Percentiles rank a stretch among this genome's conserved stretches.
phyloP scores from a whole-genome alignment of 495 filamentous ascomycete genomes.

The Xylaria telfairii region DNA sequence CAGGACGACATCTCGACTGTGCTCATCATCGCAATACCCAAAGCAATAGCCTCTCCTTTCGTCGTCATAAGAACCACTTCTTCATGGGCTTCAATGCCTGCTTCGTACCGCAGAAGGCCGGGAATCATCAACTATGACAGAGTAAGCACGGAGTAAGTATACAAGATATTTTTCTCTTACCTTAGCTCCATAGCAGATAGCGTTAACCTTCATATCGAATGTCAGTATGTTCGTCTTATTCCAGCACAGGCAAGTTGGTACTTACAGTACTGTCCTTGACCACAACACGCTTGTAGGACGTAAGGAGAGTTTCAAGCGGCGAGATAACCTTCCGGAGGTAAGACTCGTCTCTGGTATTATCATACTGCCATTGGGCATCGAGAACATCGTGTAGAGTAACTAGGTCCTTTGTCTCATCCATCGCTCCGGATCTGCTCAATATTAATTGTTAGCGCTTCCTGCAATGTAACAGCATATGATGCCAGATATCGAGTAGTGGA shows the following conservation, averaged over 20 bases:
- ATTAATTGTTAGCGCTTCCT: background rate
- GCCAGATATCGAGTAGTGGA: background rate
- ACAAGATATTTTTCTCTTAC: slow-evolving; percentile 52
- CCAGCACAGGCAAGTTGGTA: background rate
- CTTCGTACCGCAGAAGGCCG: slow-evolving; percentile 87
- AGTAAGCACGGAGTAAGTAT: background rate
- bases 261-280: slow-evolving; percentile 81
- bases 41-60: slow-evolving; percentile 96
- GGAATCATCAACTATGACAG: slow-evolving; percentile 70
- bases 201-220: slow-evolving; percentile 65
- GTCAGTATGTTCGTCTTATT: background rate
- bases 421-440: slow-evolving; percentile 69
- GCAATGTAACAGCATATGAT: background rate
- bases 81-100: slow-evolving; percentile 84
- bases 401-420: slow-evolving; percentile 86
- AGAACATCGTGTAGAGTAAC: slow-evolving; percentile 95
- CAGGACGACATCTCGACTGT: slow-evolving; percentile 89
- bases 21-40: slow-evolving; percentile 95
- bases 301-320: slow-evolving; percentile 89
- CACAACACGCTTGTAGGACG: slow-evolving; percentile 90
- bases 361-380: slow-evolving; percentile 91
- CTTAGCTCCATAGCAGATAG: slow-evolving; percentile 97
- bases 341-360: slow-evolving; percentile 89
- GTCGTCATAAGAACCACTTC: slow-evolving; percentile 97
- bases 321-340: slow-evolving; percentile 86